phyloP scores from a whole-genome alignment of 805 yeast genomes.

The Priceomyces melissophilus region DNA sequence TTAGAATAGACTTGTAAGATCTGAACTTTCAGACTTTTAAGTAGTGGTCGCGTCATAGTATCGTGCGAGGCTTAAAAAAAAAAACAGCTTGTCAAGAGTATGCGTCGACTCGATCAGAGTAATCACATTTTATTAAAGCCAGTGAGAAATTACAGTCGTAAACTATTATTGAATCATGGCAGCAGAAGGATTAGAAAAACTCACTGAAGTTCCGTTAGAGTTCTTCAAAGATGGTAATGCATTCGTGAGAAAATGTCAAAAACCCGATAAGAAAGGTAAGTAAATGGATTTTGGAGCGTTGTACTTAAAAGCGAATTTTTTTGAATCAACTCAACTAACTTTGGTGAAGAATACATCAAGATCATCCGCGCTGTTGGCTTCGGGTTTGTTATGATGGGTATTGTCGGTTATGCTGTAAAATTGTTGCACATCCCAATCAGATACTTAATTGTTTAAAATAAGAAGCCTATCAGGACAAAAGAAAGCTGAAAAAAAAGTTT shows the following conservation, averaged over 20 bases:
- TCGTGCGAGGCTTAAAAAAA: neutral
- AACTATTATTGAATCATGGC: conserved; percentile 28
- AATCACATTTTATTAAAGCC: neutral
- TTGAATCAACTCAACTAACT: conserved; percentile 8
- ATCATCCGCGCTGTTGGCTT: conserved; percentile 94
- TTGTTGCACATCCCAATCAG: conserved; percentile 94
- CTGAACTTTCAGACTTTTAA: conserved; percentile 1
- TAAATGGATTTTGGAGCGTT: conserved; percentile 8
- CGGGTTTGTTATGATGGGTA: conserved; percentile 97
- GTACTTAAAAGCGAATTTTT: neutral
- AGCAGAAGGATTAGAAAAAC: conserved; percentile 64
- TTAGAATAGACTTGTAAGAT: conserved; percentile 3
- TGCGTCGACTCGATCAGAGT: no score
- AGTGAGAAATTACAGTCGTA: neutral
- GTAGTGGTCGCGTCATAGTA: conserved; percentile 6
- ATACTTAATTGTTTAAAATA: conserved; percentile 79
- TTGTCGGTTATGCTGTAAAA: conserved; percentile 93
- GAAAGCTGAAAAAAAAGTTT: neutral
- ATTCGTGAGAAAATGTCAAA: conserved; percentile 86
- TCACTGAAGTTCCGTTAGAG: conserved; percentile 84
- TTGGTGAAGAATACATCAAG: conserved; percentile 66
- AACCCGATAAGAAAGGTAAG: conserved; percentile 80
- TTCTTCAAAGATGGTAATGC: conserved; percentile 89
- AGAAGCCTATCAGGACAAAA: neutral
- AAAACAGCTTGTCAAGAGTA: no score